Evolutionary conservation across 2,329 filamentous ascomycete genomes (phyloP).

Genomic region (Alternaria ventricosa): DNA sequence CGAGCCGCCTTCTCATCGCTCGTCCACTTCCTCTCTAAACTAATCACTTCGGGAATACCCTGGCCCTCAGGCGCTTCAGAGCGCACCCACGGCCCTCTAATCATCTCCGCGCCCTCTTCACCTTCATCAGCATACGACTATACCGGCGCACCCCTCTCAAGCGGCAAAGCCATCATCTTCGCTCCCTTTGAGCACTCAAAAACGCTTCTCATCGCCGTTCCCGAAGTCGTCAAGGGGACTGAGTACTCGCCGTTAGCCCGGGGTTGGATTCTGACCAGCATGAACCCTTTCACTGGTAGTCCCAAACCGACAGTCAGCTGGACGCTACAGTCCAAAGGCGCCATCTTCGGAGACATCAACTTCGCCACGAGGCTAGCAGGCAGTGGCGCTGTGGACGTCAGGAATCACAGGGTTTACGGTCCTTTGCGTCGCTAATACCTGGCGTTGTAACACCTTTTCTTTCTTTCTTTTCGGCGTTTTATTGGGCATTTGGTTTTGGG

Average conservation of each 20-base stretch:
- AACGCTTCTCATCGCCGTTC: slow-evolving; percentile 39
- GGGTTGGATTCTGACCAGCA: slow-evolving; percentile 50
- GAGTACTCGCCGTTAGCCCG: slow-evolving; percentile 31
- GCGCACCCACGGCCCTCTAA: slow-evolving; percentile 39
- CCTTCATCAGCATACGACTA: slow-evolving; percentile 1
- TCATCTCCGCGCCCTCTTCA: slow-evolving; percentile 26
- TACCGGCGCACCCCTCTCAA: neutral
- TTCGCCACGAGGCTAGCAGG: slow-evolving; percentile 26
- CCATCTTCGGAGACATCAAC: slow-evolving; percentile 47
- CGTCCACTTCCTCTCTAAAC: slow-evolving; percentile 22
- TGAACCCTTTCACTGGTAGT: slow-evolving; percentile 32
- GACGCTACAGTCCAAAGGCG: slow-evolving; percentile 50
- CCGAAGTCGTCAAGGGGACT: slow-evolving; percentile 29
- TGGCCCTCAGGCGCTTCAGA: slow-evolving; percentile 42
- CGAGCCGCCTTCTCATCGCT: slow-evolving; percentile 25
- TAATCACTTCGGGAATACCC: slow-evolving; percentile 42
- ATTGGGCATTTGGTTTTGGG: neutral
- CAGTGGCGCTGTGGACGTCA: slow-evolving; percentile 14
- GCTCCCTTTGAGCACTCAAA: slow-evolving; percentile 43
- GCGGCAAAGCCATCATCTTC: slow-evolving; percentile 39
- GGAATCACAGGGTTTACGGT: slow-evolving; percentile 36
- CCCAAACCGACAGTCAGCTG: slow-evolving; percentile 40
- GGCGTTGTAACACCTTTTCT: neutral
- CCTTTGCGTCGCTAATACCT: slow-evolving; percentile 6
- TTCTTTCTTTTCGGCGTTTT: neutral